Base-by-base conservation (phyloP, 2,329 filamentous ascomycete genomes). In the Aspergillus sojae region DNA sequence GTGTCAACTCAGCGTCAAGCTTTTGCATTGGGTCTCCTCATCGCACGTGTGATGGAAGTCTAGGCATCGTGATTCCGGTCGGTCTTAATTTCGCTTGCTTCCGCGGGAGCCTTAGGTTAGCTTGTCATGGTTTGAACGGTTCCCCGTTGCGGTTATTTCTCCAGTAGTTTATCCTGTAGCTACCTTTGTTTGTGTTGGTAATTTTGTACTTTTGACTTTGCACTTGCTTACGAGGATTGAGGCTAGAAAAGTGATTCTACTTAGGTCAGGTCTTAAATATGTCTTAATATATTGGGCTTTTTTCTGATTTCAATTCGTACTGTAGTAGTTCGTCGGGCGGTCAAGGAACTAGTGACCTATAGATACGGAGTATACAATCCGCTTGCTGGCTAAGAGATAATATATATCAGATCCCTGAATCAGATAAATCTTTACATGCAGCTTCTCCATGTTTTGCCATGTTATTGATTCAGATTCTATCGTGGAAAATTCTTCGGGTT, bases 1-100 rank as follows among this genome's bases (percentile, higher is more conserved):
- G 60, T 62, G 23, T 53, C 54, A 57, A 16, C 60, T 50, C 41
- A 21, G 7, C 21, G 54, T 62, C 60, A 62, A 62, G 60, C 60
- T 58, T 58, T 55, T 50, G 52, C 45, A 53, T 43, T n/a, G 3
- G 19, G 52, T 16, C n/a, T 21, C 28, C 30, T 36, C 32, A 23
- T 28, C 32, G 30, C 52, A 55, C 52, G 52, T 55, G 52, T 5
- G 32, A 36, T 16, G 52, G 9, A 7, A 46, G 48, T 53, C 57
- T 46, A 21, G 57, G 46, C 43, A 45, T 10, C 14, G 5, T 36
- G 41, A 32, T 23, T 32, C 28, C 26, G 48, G 26, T 52, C 36
- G 28, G 21, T 62, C 52, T 30, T 50, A 28, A 56, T 61, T 56
- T 61, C 59, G 52, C 28, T 56, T 56, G 59, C 23, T 54, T 54